phyloP scores from a whole-genome alignment of 805 yeast genomes.

The Pichia nakasei region DNA sequence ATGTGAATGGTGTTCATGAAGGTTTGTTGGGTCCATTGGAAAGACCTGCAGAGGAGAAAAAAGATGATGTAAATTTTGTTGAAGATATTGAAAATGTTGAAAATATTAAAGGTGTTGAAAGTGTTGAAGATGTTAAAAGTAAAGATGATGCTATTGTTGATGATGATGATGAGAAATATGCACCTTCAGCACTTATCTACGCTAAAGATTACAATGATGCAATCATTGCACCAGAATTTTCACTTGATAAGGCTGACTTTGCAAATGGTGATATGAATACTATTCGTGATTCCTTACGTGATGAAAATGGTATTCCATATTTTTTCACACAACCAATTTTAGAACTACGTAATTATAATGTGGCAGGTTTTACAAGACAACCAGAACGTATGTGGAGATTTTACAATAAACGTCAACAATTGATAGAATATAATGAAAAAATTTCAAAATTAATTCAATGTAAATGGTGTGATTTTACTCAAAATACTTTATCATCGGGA shows the following conservation, averaged over 20 bases:
- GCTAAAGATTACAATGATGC: conserved; percentile 50
- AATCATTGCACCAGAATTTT: conserved; percentile 52
- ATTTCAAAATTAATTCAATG: conserved; percentile 27
- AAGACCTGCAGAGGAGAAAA: conserved; percentile 27
- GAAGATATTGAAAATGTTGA: conserved; percentile 10
- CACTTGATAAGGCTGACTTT: conserved; percentile 14
- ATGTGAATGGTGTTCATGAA: conserved; percentile 83
- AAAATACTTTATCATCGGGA: conserved; percentile 34
- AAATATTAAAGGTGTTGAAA: conserved; percentile 16
- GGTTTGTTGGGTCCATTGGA: conserved; percentile 89
- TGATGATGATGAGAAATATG: conserved; percentile 24
- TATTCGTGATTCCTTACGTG: conserved; percentile 21
- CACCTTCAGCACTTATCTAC: conserved; percentile 48
- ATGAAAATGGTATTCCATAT: conserved; percentile 38
- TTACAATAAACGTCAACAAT: conserved; percentile 59
- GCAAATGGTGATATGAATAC: conserved; percentile 1
- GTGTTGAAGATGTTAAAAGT: conserved; percentile 24
- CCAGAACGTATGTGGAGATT: conserved; percentile 73
- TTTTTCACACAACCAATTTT: conserved; percentile 70
- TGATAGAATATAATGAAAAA: conserved; percentile 22
- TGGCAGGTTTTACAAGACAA: conserved; percentile 68
- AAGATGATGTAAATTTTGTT: too few species aligned
- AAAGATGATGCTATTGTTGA: conserved; percentile 26
- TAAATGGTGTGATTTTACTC: conserved; percentile 45
- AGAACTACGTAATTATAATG: conserved; percentile 66